A percentile compares a stretch with the other conserved stretches of the same genome.
Conservation (phyloP, 2,329 filamentous ascomycete genomes). For the Colletotrichum caudatum region DNA sequence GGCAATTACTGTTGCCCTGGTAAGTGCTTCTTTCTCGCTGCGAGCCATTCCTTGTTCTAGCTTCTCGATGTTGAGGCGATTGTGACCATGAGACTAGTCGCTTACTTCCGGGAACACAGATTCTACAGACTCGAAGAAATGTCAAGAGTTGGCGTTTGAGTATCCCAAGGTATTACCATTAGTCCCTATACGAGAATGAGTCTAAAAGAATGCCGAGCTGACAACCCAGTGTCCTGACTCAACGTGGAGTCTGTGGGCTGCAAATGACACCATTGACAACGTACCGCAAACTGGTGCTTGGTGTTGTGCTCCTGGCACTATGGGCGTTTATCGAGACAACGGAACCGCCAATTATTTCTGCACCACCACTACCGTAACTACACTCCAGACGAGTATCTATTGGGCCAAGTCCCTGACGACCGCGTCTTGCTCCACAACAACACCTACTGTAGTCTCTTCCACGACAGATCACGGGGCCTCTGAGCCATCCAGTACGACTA, state of each 20-base stretch:
- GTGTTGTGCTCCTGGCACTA: conserved; percentile 3
- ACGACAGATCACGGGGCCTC: background rate
- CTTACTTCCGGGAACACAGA: background rate
- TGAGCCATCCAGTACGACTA: background rate
- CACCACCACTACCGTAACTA: background rate
- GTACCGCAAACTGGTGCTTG: conserved; percentile 6
- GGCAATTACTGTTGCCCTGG: conserved; percentile 13
- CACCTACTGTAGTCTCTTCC: background rate
- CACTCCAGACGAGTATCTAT: conserved; percentile 1
- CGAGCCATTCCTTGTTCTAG: too few species aligned
- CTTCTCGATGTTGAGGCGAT: too few species aligned
- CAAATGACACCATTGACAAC: background rate
- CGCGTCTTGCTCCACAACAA: background rate
- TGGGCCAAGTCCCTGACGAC: background rate
- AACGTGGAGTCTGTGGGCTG: conserved; percentile 5
- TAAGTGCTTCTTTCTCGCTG: background rate
- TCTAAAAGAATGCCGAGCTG: background rate
- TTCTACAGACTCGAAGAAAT: background rate
- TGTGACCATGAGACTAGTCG: too few species aligned
- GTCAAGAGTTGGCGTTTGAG: background rate
- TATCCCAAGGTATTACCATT: conserved; percentile 5
- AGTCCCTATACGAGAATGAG: background rate
- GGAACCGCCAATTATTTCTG: conserved; percentile 12
- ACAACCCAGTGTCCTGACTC: conserved; percentile 7
- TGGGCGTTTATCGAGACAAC: background rate